A percentile compares a stretch with the other conserved stretches of the same genome.
phyloP scores from a whole-genome alignment of 139 green algal species.

The Chlamydomonas sp. region DNA sequence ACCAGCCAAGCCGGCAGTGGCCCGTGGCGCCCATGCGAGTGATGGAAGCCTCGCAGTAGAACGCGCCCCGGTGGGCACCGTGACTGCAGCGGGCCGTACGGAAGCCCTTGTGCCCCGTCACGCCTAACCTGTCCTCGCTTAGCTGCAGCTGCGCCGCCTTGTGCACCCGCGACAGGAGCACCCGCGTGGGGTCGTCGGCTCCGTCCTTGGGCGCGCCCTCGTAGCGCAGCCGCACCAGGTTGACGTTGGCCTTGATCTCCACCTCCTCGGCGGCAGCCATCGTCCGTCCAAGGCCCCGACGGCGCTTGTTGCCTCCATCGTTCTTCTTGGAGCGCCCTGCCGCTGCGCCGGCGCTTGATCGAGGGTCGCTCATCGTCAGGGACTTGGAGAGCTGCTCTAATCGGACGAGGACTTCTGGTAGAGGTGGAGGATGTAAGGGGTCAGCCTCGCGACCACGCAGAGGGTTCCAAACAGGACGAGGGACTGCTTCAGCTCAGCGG shows the following conservation, averaged over 20 bases:
- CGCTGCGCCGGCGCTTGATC: not conserved
- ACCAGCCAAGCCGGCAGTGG: constrained; percentile 80
- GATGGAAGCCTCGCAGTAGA: constrained; percentile 83
- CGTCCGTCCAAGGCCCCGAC: constrained; percentile 25
- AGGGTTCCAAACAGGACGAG: constrained; percentile 65
- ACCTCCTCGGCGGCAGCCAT: constrained; percentile 43
- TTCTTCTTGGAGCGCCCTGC: constrained; percentile 19
- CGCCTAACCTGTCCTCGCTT: constrained; percentile 58
- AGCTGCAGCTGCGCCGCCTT: constrained; percentile 72
- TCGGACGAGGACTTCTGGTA: constrained; percentile 41
- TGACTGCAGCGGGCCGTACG: constrained; percentile 76
- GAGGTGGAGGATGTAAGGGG: constrained; percentile 73
- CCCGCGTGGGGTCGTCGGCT: constrained; percentile 38
- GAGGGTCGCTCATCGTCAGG: not conserved
- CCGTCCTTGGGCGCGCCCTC: not conserved
- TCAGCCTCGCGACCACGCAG: constrained; percentile 48
- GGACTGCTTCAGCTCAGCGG: constrained; percentile 65
- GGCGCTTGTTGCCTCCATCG: constrained; percentile 39
- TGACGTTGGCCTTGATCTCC: constrained; percentile 29
- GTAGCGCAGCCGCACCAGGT: constrained; percentile 30
- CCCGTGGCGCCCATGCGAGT: constrained; percentile 71
- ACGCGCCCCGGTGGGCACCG: constrained; percentile 67
- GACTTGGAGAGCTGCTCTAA: no score
- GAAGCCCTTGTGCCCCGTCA: constrained; percentile 78
- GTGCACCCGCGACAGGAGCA: constrained; percentile 64